These are phyloP conservation scores for Patellaria atrata DNA, from an alignment of 495 filamentous ascomycete genomes.

Conservation along the genomic window DNA sequence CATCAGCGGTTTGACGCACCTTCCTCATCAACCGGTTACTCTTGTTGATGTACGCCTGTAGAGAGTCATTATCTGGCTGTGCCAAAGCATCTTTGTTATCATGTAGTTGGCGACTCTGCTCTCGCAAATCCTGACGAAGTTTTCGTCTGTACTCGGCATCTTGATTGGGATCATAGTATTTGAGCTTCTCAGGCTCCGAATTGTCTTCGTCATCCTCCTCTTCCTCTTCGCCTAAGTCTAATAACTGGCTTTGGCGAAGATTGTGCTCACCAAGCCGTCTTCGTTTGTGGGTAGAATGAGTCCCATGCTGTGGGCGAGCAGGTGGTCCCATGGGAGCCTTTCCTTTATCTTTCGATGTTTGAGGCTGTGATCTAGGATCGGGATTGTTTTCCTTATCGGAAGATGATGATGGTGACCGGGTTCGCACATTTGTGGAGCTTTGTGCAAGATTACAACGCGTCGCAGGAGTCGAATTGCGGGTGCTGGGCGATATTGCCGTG, in stretches of 20 bases:
- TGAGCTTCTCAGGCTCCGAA: conserved; percentile 3
- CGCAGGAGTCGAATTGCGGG: conserved; percentile 11
- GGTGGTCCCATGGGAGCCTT: conserved; percentile 4
- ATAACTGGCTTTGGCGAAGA: conserved; percentile 29
- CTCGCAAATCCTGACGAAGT: conserved; percentile 52
- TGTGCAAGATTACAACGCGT: conserved; percentile 7
- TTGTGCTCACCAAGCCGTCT: conserved; percentile 18
- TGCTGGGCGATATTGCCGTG: conserved; percentile 7
- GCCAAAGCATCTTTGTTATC: conserved; percentile 26
- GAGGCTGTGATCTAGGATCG: conserved; percentile 5
- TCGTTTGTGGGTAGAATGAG: conserved; percentile 8
- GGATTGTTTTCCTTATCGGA: conserved; percentile 49
- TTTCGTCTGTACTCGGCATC: conserved; percentile 59
- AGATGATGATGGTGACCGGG: conserved; percentile 28
- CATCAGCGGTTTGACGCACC: conserved; percentile 88
- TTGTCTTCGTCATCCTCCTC: not conserved
- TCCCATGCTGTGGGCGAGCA: conserved; percentile 4
- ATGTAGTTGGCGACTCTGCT: conserved; percentile 49
- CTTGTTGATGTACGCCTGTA: conserved; percentile 45
- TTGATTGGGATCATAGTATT: conserved; percentile 81
- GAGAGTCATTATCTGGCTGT: conserved; percentile 13
- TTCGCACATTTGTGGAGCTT: conserved; percentile 20
- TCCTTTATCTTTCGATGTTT: conserved; percentile 5
- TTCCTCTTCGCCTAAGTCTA: not conserved
- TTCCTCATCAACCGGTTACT: conserved; percentile 49